Base-by-base conservation (phyloP, 768 basidiomycete genomes). In the Panellus pusillus region DNA sequence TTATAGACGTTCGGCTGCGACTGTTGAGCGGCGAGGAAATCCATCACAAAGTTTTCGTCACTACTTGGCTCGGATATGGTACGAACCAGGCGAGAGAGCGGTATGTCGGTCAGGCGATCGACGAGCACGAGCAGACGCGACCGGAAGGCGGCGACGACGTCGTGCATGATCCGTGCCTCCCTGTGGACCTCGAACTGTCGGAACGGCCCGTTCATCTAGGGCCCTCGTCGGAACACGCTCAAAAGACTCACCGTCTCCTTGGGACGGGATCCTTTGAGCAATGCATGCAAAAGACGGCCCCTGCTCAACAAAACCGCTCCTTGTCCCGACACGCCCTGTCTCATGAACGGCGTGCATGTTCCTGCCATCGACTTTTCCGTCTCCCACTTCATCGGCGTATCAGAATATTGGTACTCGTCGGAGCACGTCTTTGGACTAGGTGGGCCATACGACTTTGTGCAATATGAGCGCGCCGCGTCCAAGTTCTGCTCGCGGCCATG, bases 391-490 rank as follows among this genome's bases (percentile, higher is more conserved):
- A 97, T 99, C 62, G 97, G 97, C 3, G 87, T 99, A 36, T 95
- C 93, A 13, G 97, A 99, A 69, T 99, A 98, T 68, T 99, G 96
- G 96, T 98, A 98, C 71, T 98, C 96, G 20, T 93, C 94, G 9
- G 94, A 99, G 63, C 94, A 98, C 68, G 89, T 98, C 44, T 93
- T 97, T 63, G 92, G 91, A 1, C 79, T 98, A 2, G 95, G 94
- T 18, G 97, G 97, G 3, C 80, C 93, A 18, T 99, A 98, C 74
- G 91, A 98, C 68, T 96, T 92, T 66, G 91, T 93, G 24, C 89
- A 96, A 67, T 99, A 96, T 70, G 96, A 98, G 68, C 87, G 88
- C 39, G 93, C 93, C 14, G 97, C 97, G 14, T 80, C 86, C 6
- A 75, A 85, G 24, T 99, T 93, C 66, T 99, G 97, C 61, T 74